Evolutionary conservation across 2,329 filamentous ascomycete species (phyloP).

Genomic region (Phoma sp.): DNA sequence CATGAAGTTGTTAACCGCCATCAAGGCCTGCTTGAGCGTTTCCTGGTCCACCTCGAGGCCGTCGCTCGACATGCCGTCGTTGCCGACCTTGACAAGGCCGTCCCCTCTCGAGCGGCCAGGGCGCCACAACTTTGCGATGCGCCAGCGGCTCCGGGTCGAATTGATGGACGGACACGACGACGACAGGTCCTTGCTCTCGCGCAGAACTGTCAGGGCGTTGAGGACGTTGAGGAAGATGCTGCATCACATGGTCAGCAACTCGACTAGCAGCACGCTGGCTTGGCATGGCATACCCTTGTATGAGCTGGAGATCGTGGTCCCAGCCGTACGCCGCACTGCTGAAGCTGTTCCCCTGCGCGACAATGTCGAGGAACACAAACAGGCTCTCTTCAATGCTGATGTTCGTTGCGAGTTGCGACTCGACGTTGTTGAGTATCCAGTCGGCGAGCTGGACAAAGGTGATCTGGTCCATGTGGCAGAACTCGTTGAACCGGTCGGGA

Average conservation of each 20-base stretch:
- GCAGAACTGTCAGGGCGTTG: slow-evolving; percentile 42
- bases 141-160: slow-evolving; percentile 41
- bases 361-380: slow-evolving; percentile 48
- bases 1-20: slow-evolving; percentile 49
- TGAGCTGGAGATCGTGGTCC: slow-evolving; percentile 46
- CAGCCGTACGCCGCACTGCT: slow-evolving; percentile 40
- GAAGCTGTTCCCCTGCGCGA: slow-evolving; percentile 47
- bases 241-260: slow-evolving; percentile 19
- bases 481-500: slow-evolving; percentile 46
- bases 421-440: slow-evolving; percentile 45
- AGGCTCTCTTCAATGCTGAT: slow-evolving; percentile 48
- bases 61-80: slow-evolving; percentile 39
- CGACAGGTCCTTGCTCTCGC: slow-evolving; percentile 40
- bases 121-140: slow-evolving; percentile 39
- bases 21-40: slow-evolving; percentile 39
- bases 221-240: slow-evolving; percentile 48
- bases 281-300: slow-evolving; percentile 41
- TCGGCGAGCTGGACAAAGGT: slow-evolving; percentile 48
- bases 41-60: slow-evolving; percentile 45
- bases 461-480: slow-evolving; percentile 48
- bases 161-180: slow-evolving; percentile 42
- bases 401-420: slow-evolving; percentile 36
- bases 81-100: slow-evolving; percentile 43
- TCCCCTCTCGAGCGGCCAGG: slow-evolving; percentile 39
- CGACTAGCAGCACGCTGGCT: slow-evolving; percentile 11